Evolutionary conservation across 192 early-diverging fungal species (phyloP).

Genomic region (Chytriomyces confervae): DNA sequence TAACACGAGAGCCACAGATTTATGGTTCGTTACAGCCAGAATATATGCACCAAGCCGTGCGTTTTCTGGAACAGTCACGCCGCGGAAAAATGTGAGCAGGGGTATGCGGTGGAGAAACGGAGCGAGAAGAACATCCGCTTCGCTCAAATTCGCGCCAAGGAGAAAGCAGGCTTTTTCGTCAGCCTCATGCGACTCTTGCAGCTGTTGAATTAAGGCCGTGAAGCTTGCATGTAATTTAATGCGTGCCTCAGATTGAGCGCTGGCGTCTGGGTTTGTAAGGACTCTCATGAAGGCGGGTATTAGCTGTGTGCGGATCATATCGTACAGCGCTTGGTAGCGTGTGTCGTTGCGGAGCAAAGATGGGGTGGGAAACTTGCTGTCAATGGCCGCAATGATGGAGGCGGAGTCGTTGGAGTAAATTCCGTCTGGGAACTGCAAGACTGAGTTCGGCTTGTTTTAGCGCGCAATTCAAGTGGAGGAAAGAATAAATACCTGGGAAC

Average conservation of each 20-base stretch:
- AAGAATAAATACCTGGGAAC: background rate
- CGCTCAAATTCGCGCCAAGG: background rate
- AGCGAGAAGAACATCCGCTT: conserved; percentile 23
- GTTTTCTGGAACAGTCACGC: background rate
- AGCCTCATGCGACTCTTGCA: conserved; percentile 1
- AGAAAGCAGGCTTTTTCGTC: conserved; percentile 5
- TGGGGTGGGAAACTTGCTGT: background rate
- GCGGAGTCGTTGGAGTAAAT: conserved; percentile 16
- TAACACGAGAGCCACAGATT: background rate
- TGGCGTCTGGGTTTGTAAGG: conserved; percentile 21
- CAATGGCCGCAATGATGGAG: conserved; percentile 13
- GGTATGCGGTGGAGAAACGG: conserved; percentile 32
- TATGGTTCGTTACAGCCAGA: background rate
- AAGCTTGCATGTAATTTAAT: conserved; percentile 28
- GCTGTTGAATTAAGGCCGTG: no score
- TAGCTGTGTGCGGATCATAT: conserved; percentile 1
- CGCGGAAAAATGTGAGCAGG: conserved; percentile 30
- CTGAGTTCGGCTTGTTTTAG: background rate
- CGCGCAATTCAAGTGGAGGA: background rate
- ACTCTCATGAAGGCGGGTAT: conserved; percentile 17
- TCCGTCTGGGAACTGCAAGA: conserved; percentile 33
- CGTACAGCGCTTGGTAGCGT: background rate
- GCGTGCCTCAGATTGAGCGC: conserved; percentile 17
- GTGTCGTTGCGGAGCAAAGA: background rate
- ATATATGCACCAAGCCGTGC: background rate